Conservation (phyloP, 2,329 filamentous ascomycete species). For the Hypoxylon sp. region DNA sequence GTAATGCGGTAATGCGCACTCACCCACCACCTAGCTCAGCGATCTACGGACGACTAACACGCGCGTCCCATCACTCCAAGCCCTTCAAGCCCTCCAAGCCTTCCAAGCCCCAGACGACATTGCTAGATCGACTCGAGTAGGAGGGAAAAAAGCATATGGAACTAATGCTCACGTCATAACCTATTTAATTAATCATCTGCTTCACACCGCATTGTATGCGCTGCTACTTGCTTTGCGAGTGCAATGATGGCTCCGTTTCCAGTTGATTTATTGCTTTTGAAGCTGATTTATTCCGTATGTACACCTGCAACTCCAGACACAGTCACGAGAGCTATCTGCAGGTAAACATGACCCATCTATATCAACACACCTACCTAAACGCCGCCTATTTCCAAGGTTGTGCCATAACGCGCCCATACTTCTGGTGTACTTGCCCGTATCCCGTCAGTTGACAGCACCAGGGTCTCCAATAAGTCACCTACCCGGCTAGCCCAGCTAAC, state of each 20-base stretch:
- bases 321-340: constrained; percentile 26
- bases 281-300: constrained; percentile 12
- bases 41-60: constrained; percentile 40
- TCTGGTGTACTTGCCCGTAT: not conserved
- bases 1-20: constrained; percentile 40
- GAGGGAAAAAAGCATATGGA: constrained; percentile 19
- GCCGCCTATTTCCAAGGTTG: too few relatives aligned
- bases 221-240: constrained; percentile 11
- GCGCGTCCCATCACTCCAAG: constrained; percentile 28
- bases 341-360: constrained; percentile 23
- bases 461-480: constrained; percentile 24
- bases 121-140: constrained; percentile 20
- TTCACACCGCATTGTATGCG: constrained; percentile 4
- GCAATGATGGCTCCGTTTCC: constrained; percentile 14
- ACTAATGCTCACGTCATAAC: constrained; percentile 18
- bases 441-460: constrained; percentile 14
- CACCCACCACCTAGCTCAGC: constrained; percentile 28
- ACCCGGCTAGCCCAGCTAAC: constrained; percentile 27
- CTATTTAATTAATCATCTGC: constrained; percentile 8
- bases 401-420: constrained; percentile 17
- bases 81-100: constrained; percentile 1
- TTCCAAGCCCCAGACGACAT: constrained; percentile 23
- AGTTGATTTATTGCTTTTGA: constrained; percentile 16
- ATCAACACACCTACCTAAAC: constrained; percentile 28
- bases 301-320: constrained; percentile 8